These are phyloP conservation scores for Lachnellula subtilissima DNA, from an alignment of 2,329 filamentous ascomycete genomes.

Conservation along the genomic window DNA sequence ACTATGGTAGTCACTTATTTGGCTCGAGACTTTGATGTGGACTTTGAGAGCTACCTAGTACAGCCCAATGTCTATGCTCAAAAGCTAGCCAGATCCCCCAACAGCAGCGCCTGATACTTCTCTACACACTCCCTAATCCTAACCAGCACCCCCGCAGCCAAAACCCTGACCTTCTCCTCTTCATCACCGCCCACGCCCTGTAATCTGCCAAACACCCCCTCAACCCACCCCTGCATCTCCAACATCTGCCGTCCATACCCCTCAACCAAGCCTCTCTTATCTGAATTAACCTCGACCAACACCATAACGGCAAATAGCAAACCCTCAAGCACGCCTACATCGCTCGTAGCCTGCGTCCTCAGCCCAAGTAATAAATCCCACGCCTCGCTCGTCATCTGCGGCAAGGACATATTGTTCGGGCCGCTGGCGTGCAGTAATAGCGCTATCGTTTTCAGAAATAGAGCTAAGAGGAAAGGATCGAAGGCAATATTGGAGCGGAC, in stretches of 20 bases:
- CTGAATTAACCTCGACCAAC: conserved; percentile 75
- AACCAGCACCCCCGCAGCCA: conserved; percentile 73
- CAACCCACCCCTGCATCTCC: conserved; percentile 84
- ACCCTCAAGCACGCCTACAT: conserved; percentile 65
- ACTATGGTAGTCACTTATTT: no score
- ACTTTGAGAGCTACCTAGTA: no score
- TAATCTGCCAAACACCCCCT: conserved; percentile 62
- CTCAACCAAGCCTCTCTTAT: conserved; percentile 67
- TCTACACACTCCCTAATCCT: conserved; percentile 77
- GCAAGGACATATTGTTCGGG: conserved; percentile 68
- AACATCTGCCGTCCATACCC: conserved; percentile 71
- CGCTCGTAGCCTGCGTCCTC: conserved; percentile 53
- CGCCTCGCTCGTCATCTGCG: conserved; percentile 77
- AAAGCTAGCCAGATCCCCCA: conserved; percentile 59
- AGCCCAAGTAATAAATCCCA: conserved; percentile 77
- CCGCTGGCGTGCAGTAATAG: conserved; percentile 80
- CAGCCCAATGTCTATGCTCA: background rate
- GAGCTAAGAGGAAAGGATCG: conserved; percentile 68
- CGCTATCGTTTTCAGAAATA: conserved; percentile 82
- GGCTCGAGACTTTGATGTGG: no score
- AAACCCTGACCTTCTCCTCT: conserved; percentile 72
- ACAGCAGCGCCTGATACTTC: conserved; percentile 69
- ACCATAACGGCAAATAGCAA: conserved; percentile 76
- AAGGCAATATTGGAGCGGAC: conserved; percentile 60
- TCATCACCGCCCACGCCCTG: conserved; percentile 46